Conservation (phyloP, 805 yeast genomes). For the Lipomyces oligophaga region DNA sequence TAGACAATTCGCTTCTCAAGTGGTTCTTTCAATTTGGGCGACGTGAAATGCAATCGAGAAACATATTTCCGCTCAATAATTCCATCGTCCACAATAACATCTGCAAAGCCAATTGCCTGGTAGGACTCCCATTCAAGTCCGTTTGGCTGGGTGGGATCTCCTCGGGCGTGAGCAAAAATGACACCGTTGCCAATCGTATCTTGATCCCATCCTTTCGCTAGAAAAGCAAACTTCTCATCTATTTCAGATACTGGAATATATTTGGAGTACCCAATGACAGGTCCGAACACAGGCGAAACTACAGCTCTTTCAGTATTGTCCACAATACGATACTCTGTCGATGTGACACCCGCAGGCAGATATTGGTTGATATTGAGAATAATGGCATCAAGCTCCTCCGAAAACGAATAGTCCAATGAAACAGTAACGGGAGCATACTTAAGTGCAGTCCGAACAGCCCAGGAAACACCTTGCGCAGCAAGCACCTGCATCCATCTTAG, state of each 20-base stretch:
- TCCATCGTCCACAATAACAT: conserved; percentile 13
- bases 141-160: conserved; percentile 22
- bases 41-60: conserved; percentile 16
- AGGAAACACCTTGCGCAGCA: conserved; percentile 21
- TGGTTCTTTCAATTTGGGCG: conserved; percentile 12
- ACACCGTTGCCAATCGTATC: conserved; percentile 4
- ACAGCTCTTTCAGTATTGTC: conserved; percentile 14
- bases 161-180: conserved; percentile 14
- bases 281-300: conserved; percentile 24
- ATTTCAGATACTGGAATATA: conserved; percentile 16
- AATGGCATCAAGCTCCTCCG: conserved; percentile 9
- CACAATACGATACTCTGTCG: conserved; percentile 22
- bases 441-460: conserved; percentile 24
- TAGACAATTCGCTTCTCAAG: conserved; percentile 20
- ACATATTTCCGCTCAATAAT: conserved; percentile 22
- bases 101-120: conserved; percentile 27
- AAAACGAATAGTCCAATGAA: conserved; percentile 1
- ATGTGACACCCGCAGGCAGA: conserved; percentile 18
- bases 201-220: conserved; percentile 21
- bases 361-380: conserved; percentile 19
- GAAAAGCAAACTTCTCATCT: conserved; percentile 10
- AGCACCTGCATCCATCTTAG: conserved; percentile 16
- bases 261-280: conserved; percentile 10
- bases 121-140: conserved; percentile 19
- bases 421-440: conserved; percentile 14